Evolutionary conservation across 78 protist species (phyloP), one percentile per base, ranked within the genome.

Genomic region (Protostelium mycophagum): DNA sequence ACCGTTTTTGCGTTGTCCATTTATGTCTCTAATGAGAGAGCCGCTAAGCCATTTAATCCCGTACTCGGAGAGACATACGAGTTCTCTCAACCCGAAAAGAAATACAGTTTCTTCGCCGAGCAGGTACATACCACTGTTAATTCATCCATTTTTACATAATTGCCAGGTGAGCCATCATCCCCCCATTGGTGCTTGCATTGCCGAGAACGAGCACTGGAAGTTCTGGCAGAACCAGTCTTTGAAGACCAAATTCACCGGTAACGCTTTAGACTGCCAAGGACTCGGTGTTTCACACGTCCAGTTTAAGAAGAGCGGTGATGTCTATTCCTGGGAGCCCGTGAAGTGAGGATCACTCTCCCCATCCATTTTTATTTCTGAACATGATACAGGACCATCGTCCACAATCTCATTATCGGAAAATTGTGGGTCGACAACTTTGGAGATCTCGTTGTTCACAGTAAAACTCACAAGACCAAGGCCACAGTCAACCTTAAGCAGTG

Each of bases 361-460:
- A 29, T 85, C 88, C 34, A 86, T 29, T 28, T 85, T 0, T 1
- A 16, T 35, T 34, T 86, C 31, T 23, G 37, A 83, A 28, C 39
- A 0, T 86, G 35, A 35, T 35, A 89, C 83, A 90, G 89, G 34
- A 83, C 95, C n/a, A 38, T 89, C 73, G 88, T 91, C 84, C 93
- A 94, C 63, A 94, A 91, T 38, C 86, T 94, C 31, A 35, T 94
- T 0, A n/a, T 91, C 31, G 94, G 95, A 38, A 90, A 88, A 34
- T 87, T 89, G 93, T 94, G 96, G 96, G 63, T 91, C 83, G 96
- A 94, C 63, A 93, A 94, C 88, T 89, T 91, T 88, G 96, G 96
- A 16, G 63, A 63, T 10, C 1, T 94, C 83, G 37, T 28, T 0
- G 86, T 94, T 16, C 31, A n/a, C 34, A 91, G 90, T 83, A 85